Base-by-base conservation (phyloP, 2,329 filamentous ascomycete species). In the Diplodia intermedia region DNA sequence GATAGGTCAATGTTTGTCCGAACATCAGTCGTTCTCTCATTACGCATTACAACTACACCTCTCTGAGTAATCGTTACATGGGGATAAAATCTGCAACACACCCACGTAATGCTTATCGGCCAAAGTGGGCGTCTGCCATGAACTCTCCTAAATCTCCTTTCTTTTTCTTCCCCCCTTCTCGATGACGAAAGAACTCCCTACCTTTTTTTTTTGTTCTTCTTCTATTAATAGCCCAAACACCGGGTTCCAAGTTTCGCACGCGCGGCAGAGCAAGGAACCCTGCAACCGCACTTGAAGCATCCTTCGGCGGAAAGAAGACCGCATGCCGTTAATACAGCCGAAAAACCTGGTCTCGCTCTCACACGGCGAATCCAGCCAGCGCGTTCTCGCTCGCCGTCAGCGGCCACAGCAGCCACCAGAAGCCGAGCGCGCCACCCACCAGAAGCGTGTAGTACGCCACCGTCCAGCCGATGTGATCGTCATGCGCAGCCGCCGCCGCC, bases 361-460 rank as follows among this genome's bases (percentile, higher is more conserved):
- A 61, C 12, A 40, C 66, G 4, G 50, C 66, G 20, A 68, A 68
- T 4, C n/a, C 61, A 18, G 54, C 67, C 69, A 91, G 75, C 12
- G 85, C 84, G 72, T 85, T 82, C 9, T 73, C 73, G 73, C 87
- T 90, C 73, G 89, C 84, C 0, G 94, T 97, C 79, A 95, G 81
- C 1, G 84, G 80, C 83, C 91, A 94, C 60, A 98, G 75, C 62
- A 86, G 83, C 72, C 79, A 84, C 78, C 89, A 93, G 83, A 95
- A 99, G 2, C 84, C 82, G 54, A 88, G 78, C 1, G 90, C 88
- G 1, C 95, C 95, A 0, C 79, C 83, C 1, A 95, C 81, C 1
- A 98, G 84, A 54, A 97, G 79, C 2, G 86, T 68, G 77, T 98
- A 98, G 77, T 98, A 98, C 1, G 86, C 82, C 3, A 91, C 79